Evolutionary conservation across 441 rosid species (phyloP).

Genomic region (Gossypium trilobum): DNA sequence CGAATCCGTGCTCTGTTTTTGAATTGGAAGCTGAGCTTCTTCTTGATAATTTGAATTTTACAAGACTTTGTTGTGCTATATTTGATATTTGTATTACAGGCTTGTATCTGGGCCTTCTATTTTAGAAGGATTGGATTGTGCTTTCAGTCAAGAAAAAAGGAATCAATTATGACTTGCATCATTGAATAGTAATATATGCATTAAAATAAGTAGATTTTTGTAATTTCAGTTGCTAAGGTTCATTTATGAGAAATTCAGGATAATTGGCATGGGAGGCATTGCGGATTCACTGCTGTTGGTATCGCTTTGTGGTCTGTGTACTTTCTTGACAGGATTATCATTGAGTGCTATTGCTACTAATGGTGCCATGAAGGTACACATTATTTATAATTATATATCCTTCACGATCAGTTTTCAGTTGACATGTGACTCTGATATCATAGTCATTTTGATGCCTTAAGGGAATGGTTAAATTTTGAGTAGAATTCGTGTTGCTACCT

Average conservation of each 20-base stretch:
- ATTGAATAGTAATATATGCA: neutral
- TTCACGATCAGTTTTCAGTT: neutral
- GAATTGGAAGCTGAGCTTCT: neutral
- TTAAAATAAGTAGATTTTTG: neutral
- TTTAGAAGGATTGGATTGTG: neutral
- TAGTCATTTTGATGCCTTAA: neutral
- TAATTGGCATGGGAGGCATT: slow-evolving; percentile 97
- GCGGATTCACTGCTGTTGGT: slow-evolving; percentile 73
- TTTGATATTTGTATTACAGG: neutral
- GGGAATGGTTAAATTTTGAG: neutral
- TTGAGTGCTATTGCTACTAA: slow-evolving; percentile 99
- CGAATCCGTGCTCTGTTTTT: neutral
- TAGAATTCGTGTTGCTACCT: neutral
- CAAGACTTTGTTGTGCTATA: neutral
- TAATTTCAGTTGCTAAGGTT: slow-evolving; percentile 1
- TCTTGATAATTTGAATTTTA: neutral
- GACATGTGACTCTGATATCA: neutral
- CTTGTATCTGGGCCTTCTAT: neutral
- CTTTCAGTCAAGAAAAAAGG: neutral
- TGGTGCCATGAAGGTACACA: slow-evolving; percentile 94
- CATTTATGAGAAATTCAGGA: slow-evolving; percentile 46
- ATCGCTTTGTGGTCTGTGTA: slow-evolving; percentile 80
- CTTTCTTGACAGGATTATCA: slow-evolving; percentile 85
- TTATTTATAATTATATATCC: neutral
- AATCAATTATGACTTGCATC: neutral